phyloP scores from a whole-genome alignment of 2,329 filamentous ascomycete species.

The Pseudogymnoascus sp. region DNA sequence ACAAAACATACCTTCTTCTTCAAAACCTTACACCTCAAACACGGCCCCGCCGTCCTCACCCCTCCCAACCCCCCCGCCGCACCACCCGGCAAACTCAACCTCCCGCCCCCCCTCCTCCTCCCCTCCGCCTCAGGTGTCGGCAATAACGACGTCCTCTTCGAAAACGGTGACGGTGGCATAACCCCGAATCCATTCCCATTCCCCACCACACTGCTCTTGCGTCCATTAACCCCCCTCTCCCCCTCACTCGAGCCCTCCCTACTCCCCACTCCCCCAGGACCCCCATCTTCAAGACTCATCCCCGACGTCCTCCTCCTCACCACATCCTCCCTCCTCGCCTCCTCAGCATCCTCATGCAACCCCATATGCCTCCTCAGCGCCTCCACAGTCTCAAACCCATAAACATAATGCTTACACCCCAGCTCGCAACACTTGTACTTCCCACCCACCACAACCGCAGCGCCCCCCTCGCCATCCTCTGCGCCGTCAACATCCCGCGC shows the following conservation, averaged over 20 bases:
- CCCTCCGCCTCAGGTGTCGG: not conserved
- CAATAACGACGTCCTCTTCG: not conserved
- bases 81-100: not conserved
- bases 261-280: not conserved
- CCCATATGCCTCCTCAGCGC: not conserved
- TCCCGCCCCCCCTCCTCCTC: not conserved
- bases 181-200: not conserved
- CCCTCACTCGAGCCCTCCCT: not conserved
- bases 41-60: not conserved
- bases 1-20: not conserved
- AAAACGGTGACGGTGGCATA: not conserved
- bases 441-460: not conserved
- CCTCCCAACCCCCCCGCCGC: not conserved
- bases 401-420: not conserved
- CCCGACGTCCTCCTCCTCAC: not conserved
- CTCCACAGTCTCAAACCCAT: not conserved
- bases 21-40: constrained; percentile 6
- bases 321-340: not conserved
- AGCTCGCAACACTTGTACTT: not conserved
- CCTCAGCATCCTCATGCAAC: not conserved
- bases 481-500: not conserved
- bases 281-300: not conserved
- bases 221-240: not conserved
- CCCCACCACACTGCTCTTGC: not conserved
- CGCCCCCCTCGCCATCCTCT: not conserved